A percentile compares a stretch with the other conserved stretches of the same genome.
Conservation (phyloP, 768 basidiomycete genomes). For the Xerocomus spinulosus region DNA sequence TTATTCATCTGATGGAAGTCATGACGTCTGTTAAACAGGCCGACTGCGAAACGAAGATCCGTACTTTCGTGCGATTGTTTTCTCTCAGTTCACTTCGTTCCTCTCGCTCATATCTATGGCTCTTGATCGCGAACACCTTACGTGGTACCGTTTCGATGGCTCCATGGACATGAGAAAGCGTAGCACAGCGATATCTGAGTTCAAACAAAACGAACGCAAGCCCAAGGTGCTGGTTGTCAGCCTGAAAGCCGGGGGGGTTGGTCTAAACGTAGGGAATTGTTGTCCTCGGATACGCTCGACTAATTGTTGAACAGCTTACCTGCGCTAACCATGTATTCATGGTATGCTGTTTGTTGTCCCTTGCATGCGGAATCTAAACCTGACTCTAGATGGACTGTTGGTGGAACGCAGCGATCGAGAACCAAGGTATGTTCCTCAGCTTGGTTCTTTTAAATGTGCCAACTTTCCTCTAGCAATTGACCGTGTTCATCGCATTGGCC, state of each 20-base stretch:
- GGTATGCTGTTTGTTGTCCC: conserved; percentile 39
- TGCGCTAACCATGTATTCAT: conserved; percentile 83
- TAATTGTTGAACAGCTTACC: conserved; percentile 48
- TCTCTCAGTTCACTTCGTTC: conserved; percentile 88
- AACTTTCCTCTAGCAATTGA: conserved; percentile 61
- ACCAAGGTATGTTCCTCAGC: conserved; percentile 52
- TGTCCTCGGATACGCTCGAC: neutral
- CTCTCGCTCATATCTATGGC: conserved; percentile 73
- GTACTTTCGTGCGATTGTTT: conserved; percentile 78
- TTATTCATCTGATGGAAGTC: neutral
- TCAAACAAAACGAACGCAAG: conserved; percentile 62
- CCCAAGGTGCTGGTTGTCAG: conserved; percentile 77
- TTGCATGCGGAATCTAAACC: conserved; percentile 1
- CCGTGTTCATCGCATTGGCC: conserved; percentile 80
- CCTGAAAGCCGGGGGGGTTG: conserved; percentile 90
- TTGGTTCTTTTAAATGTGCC: neutral
- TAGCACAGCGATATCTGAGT: conserved; percentile 68
- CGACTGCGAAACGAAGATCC: conserved; percentile 68
- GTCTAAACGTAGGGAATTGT: conserved; percentile 60
- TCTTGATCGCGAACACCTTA: conserved; percentile 63
- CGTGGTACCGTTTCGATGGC: conserved; percentile 84
- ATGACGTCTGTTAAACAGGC: conserved; percentile 34
- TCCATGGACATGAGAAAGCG: conserved; percentile 86
- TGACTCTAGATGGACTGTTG: conserved; percentile 78
- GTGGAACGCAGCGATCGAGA: conserved; percentile 85